Conservation (phyloP, 179 eudicot species). For the Patellifolia procumbens region DNA sequence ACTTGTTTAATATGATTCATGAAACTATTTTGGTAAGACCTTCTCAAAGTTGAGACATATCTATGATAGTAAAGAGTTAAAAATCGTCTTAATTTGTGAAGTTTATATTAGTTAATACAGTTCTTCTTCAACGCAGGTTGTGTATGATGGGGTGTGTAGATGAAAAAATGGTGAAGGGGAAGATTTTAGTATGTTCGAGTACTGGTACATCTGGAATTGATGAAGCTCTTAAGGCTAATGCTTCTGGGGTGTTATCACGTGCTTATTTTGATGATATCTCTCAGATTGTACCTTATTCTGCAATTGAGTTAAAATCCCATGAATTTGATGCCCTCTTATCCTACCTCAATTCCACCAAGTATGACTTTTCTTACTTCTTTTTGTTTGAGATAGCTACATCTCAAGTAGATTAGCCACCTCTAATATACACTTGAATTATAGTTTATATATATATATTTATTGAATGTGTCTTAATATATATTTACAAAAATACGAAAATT, state of each 20-base stretch:
- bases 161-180: slow-evolving; percentile 8
- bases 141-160: background rate
- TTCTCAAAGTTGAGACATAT: too few species aligned
- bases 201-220: background rate
- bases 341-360: slow-evolving; percentile 21
- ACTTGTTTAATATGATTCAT: too few species aligned
- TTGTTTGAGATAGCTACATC: too few species aligned
- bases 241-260: background rate
- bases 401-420: too few species aligned
- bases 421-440: too few species aligned
- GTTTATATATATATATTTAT: too few species aligned
- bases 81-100: background rate
- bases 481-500: too few species aligned
- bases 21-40: too few species aligned
- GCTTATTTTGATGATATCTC: background rate
- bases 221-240: slow-evolving; percentile 6
- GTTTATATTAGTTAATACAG: too few species aligned
- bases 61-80: too few species aligned
- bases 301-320: background rate
- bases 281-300: slow-evolving; percentile 12
- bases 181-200: slow-evolving; percentile 6
- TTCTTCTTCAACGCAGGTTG: background rate
- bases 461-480: too few species aligned
- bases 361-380: background rate
- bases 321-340: slow-evolving; percentile 12